These are phyloP conservation scores for Aphanomyces stellatus DNA, from an alignment of 352 stramenopile genomes.

Conservation along the genomic window DNA sequence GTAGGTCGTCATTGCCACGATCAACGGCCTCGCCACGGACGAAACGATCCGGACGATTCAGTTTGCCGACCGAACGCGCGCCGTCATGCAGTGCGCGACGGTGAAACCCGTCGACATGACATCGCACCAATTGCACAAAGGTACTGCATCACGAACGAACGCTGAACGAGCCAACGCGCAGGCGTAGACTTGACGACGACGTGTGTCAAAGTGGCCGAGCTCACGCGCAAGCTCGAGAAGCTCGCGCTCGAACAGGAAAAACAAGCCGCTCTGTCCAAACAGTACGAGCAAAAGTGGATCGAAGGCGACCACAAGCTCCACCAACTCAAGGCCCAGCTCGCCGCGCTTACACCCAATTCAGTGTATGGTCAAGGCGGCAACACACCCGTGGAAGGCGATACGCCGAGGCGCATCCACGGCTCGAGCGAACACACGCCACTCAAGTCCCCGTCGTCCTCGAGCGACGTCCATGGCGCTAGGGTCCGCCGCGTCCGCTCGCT, in stretches of 20 bases:
- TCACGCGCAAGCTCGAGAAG: slow-evolving; percentile 23
- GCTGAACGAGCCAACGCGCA: background rate
- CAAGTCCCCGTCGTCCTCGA: background rate
- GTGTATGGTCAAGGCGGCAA: background rate
- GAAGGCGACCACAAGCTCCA: background rate
- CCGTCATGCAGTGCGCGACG: slow-evolving; percentile 59
- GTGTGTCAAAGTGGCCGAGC: background rate
- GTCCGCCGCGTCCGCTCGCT: too few species aligned
- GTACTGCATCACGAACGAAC: background rate
- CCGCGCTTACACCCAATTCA: background rate
- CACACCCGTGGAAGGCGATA: background rate
- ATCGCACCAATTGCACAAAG: slow-evolving; percentile 21
- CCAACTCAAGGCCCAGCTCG: background rate
- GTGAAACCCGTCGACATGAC: slow-evolving; percentile 42
- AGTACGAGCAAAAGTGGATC: background rate
- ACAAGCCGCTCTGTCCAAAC: slow-evolving; percentile 45
- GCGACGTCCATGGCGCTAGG: background rate
- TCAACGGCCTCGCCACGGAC: slow-evolving; percentile 38
- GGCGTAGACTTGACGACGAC: background rate
- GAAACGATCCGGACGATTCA: slow-evolving; percentile 73
- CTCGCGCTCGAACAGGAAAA: slow-evolving; percentile 48
- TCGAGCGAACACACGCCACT: background rate
- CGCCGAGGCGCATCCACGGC: background rate
- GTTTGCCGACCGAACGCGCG: slow-evolving; percentile 59
- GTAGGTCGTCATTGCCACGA: slow-evolving; percentile 45